A percentile compares a stretch with the other conserved stretches of the same genome.
These are phyloP conservation scores for Arxiozyma bovina DNA, from an alignment of 1,139 yeast genomes.

Conservation along the genomic window DNA sequence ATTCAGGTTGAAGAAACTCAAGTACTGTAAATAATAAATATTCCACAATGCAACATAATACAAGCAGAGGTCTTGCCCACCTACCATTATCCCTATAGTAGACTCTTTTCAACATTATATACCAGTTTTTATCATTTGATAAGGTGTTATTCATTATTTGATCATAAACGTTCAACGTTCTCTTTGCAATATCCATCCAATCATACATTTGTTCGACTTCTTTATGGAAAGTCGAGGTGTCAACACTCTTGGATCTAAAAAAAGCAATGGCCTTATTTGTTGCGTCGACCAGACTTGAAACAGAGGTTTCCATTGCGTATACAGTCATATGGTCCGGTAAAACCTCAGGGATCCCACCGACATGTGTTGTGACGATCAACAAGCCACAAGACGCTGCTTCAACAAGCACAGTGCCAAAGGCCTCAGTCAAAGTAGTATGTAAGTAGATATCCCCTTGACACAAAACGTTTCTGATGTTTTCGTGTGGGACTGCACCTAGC, in stretches of 20 bases:
- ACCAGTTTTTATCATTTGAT: constrained; percentile 42
- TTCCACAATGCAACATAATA: constrained; percentile 72
- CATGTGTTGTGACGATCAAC: constrained; percentile 87
- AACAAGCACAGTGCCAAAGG: constrained; percentile 93
- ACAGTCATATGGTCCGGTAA: constrained; percentile 89
- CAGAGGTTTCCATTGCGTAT: constrained; percentile 73
- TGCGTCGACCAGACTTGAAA: constrained; percentile 65
- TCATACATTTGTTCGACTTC: constrained; percentile 79
- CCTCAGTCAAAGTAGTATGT: constrained; percentile 92
- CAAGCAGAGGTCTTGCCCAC: constrained; percentile 79
- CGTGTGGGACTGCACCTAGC: constrained; percentile 84
- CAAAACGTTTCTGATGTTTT: constrained; percentile 89
- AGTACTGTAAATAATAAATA: constrained; percentile 52
- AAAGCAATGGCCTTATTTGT: constrained; percentile 56
- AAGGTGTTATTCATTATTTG: constrained; percentile 32
- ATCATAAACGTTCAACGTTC: constrained; percentile 79
- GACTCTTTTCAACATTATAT: constrained; percentile 46
- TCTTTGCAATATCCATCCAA: constrained; percentile 80
- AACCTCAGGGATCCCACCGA: constrained; percentile 97
- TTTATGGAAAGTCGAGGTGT: constrained; percentile 68
- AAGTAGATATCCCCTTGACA: constrained; percentile 86
- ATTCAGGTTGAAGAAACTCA: constrained; percentile 63
- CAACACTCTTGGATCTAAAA: constrained; percentile 49
- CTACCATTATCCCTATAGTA: constrained; percentile 62
- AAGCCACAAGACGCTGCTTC: constrained; percentile 98